A percentile compares a stretch with the other conserved stretches of the same genome.
Evolutionary conservation across 225 moss, liverwort and hornwort species (phyloP).

Genomic region (Physcomitrellopsis africana): DNA sequence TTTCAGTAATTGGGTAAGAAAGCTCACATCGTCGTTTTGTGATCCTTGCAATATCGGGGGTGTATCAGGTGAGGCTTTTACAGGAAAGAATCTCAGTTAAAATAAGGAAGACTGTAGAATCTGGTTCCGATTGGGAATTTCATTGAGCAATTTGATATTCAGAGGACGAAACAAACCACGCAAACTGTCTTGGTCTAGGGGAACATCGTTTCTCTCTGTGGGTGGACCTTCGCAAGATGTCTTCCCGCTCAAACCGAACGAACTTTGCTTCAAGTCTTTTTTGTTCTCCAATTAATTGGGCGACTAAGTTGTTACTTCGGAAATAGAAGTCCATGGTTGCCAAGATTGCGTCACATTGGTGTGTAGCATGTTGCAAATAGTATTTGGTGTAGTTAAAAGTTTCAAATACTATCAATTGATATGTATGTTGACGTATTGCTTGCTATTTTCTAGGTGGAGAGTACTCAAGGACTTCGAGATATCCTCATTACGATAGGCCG

Average conservation of each 20-base stretch:
- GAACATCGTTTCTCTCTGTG: not conserved
- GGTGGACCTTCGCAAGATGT: too few species aligned
- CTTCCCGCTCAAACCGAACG: not conserved
- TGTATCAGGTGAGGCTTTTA: not conserved
- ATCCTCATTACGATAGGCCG: constrained; percentile 94
- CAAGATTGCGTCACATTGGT: not conserved
- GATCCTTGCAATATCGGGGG: constrained; percentile 2
- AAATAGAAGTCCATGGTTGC: not conserved
- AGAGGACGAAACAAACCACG: not conserved
- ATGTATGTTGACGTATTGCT: not conserved
- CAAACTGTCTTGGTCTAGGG: constrained; percentile 1
- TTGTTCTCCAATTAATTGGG: not conserved
- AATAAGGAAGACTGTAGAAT: constrained; percentile 10
- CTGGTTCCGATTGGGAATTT: not conserved
- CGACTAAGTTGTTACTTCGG: not conserved
- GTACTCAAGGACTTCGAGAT: constrained; percentile 96
- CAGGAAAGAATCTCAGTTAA: not conserved
- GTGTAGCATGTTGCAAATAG: not conserved
- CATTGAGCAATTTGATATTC: not conserved
- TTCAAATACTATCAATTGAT: not conserved
- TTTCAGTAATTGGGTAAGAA: not conserved
- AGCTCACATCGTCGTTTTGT: not conserved
- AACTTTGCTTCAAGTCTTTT: not conserved
- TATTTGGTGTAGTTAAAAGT: not conserved
- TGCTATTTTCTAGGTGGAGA: constrained; percentile 71